Base-by-base conservation (phyloP, 805 yeast genomes). In the Pichia heedii region DNA sequence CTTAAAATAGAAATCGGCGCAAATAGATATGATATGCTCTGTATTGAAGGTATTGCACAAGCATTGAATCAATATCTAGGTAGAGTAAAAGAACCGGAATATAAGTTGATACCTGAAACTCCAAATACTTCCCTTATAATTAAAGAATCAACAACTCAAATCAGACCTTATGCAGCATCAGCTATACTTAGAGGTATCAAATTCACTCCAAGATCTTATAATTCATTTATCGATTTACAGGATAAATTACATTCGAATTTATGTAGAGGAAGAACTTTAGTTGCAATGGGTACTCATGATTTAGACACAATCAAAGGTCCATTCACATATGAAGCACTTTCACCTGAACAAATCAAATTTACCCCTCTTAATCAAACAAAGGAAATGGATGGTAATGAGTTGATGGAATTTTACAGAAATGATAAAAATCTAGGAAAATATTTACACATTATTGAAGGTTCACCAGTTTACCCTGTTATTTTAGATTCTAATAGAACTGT, bases 221-320 rank as follows among this genome's bases (percentile, higher is more conserved):
- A 88, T 47, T 89, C 97, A 5, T 93, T 93, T 72, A 90, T 93
- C 57, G 83, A 95, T 24, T 71, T 93, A 56, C 99, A 93, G 68
- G 99, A 93, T 65, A 93, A 93, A 66, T 73, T 93, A 53, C 99
- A 93, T 69, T 71, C 94, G 50, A 93, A 93, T 64, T 70, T 93
- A 58, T 90, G 98, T 67, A 90, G 99, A 72, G 85, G 90, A 67
- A 85, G 99, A 75, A 82, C 96, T 29, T 75, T 93, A 54, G 98
- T 93, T 44, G 97, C 98, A 40, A 88, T 90, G 74, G 99, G 99
- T 57, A 93, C 99, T 42, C 99, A 93, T 60, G 97, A 93, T 65
- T 72, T 82, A 49, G 95, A 86, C 62, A 77, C 83, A 39, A 67
- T 90, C 52, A 84, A 85, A 22, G 94, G 95, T 47, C 63, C 63